phyloP scores from a whole-genome alignment of 345 rosid genomes.

The Salix purpurea region DNA sequence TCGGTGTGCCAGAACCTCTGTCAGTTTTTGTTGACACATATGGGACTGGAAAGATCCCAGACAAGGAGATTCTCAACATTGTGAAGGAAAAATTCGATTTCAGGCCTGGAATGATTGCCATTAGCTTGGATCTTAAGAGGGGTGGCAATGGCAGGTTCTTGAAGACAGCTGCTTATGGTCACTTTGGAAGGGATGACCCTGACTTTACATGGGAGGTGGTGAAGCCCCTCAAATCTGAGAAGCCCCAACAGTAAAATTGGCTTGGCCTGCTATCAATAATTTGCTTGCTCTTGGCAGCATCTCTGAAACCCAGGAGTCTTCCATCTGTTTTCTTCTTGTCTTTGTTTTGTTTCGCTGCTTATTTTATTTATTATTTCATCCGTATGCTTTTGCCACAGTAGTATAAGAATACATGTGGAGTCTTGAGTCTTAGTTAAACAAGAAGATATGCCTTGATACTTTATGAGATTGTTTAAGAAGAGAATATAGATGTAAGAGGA shows the following conservation, averaged over 20 bases:
- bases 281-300: background rate
- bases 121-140: constrained; percentile 17
- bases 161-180: constrained; percentile 22
- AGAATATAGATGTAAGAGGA: background rate
- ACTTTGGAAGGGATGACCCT: constrained; percentile 19
- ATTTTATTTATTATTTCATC: background rate
- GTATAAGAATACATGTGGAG: background rate
- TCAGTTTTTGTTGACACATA: constrained; percentile 10
- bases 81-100: constrained; percentile 18
- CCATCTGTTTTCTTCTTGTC: background rate
- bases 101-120: constrained; percentile 17
- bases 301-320: background rate
- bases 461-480: background rate
- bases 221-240: constrained; percentile 17
- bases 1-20: constrained; percentile 20
- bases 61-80: constrained; percentile 16
- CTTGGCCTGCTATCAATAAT: background rate
- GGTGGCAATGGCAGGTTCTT: constrained; percentile 18
- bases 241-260: constrained; percentile 3
- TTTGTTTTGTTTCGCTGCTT: background rate
- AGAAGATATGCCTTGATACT: background rate
- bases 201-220: constrained; percentile 18
- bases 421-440: background rate
- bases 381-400: background rate
- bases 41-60: constrained; percentile 21